Percentiles rank a stretch among this genome's conserved stretches.
Evolutionary conservation across 352 stramenopile genomes (phyloP).

Genomic region (Globisporangium sylvaticum): DNA sequence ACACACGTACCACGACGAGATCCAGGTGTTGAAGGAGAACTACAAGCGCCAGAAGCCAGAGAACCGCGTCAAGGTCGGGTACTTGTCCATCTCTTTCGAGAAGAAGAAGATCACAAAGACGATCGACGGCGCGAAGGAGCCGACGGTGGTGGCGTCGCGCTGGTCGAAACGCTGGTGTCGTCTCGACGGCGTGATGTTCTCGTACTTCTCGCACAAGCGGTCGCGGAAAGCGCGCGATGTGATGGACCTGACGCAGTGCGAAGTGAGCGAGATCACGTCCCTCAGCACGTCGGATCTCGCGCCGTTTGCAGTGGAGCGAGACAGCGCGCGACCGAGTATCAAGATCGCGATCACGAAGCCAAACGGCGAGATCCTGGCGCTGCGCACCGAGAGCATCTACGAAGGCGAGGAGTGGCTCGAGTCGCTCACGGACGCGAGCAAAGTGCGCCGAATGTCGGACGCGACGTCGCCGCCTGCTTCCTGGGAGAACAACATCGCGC

Average conservation of each 20-base stretch:
- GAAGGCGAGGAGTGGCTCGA: slow-evolving; percentile 82
- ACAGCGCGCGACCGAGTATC: slow-evolving; percentile 43
- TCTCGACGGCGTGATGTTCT: slow-evolving; percentile 71
- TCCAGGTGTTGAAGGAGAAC: slow-evolving; percentile 75
- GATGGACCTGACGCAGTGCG: slow-evolving; percentile 68
- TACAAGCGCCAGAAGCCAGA: slow-evolving; percentile 79
- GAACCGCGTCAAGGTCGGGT: slow-evolving; percentile 78
- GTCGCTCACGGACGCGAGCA: slow-evolving; percentile 64
- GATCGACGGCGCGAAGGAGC: slow-evolving; percentile 52
- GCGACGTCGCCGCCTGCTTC: slow-evolving; percentile 16
- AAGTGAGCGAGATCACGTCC: slow-evolving; percentile 63
- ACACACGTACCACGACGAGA: slow-evolving; percentile 84
- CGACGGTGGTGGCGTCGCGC: slow-evolving; percentile 51
- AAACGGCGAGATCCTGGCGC: slow-evolving; percentile 60
- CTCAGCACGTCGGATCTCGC: slow-evolving; percentile 40
- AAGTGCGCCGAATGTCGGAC: slow-evolving; percentile 30
- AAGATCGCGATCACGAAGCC: slow-evolving; percentile 69
- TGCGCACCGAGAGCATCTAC: slow-evolving; percentile 76
- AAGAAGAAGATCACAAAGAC: slow-evolving; percentile 55
- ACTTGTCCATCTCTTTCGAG: slow-evolving; percentile 72
- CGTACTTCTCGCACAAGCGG: slow-evolving; percentile 79
- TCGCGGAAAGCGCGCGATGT: slow-evolving; percentile 68
- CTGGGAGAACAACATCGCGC: slow-evolving; percentile 39
- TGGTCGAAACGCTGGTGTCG: slow-evolving; percentile 87
- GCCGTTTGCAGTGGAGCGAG: slow-evolving; percentile 53